Evolutionary conservation across 1,139 yeast species (phyloP), one percentile per base, ranked within the genome.

Genomic region (Wickerhamomyces sp.): DNA sequence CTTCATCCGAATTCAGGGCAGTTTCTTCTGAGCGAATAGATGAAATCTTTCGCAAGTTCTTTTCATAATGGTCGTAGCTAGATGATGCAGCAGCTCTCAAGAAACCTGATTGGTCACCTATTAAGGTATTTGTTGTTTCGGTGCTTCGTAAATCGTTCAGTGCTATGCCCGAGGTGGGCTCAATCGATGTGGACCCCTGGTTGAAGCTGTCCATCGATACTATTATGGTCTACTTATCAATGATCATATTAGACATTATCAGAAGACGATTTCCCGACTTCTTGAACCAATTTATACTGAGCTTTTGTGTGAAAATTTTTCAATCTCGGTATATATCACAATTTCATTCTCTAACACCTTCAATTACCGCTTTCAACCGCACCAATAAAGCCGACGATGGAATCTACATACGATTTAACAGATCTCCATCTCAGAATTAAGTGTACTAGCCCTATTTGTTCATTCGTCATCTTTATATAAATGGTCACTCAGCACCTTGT

Each of bases 401-500:
- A 5, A 18, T 18, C 23, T 18, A 18, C 23, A n/a, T n/a, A n/a
- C n/a, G n/a, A n/a, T n/a, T n/a, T n/a, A 18, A 18, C 23, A 18
- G 23, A n/a, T n/a, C n/a, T n/a, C n/a, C n/a, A n/a, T n/a, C n/a
- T n/a, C 23, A 18, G 5, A 18, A 18, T 18, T 18, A 18, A 18
- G 4, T 18, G 5, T 18, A 5, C 23, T 18, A 18, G 23, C 13
- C 23, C 23, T 11, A 27, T 15, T 39, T 27, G 27, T 4, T 45
- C 40, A 51, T 36, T 72, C 78, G 10, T 69, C 78, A 35, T 71
- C 72, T 47, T 67, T 71, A 52, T 63, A 73, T 31, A 84, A 60
- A 61, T 84, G 91, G 18, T 71, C 64, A 34, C 77, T 65, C 44
- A 82, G 59, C 41, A 79, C 64, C 59, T 81, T 84, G 64, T 83